Evolutionary conservation across 1,284 basidiomycete genomes (phyloP), one percentile per base, ranked within the genome.

Genomic region (Tremellales sp.): DNA sequence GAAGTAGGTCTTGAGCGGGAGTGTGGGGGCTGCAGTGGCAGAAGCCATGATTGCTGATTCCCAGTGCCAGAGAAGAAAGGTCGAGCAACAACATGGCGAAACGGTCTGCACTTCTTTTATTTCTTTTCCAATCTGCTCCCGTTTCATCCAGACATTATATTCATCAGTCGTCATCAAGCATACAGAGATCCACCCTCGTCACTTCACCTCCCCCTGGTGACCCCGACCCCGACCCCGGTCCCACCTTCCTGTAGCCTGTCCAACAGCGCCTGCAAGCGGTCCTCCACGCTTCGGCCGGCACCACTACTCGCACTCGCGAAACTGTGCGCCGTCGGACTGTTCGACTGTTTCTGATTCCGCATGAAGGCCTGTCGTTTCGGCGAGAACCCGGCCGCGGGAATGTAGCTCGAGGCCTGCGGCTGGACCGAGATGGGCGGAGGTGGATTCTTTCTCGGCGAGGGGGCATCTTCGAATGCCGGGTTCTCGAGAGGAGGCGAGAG

Each of bases 251-350:
- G 53, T 40, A 71, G 46, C 40, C 59, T 51, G 53, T 71, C 67
- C 56, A 71, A 51, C 41, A 71, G 50, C 31, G 63, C 63, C 57
- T 71, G 68, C 28, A 71, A 47, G 18, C 68, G 41, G 41, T 71
- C 67, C 50, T 71, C 67, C 13, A 71, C 66, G 0, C 54, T 51
- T 24, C 45, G 50, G 21, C 46, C 22, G 18, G 22, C 47, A 25
- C 47, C 54, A 16, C 42, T 29, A 10, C 28, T 47, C 18, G 50
- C 53, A 33, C 57, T 61, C 7, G 51, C 42, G 43, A 64, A 67
- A 41, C 61, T 63, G 24, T 50, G 48, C 4, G 60, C 60, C 6
- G 47, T 45, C 2, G 64, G 57, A 45, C 51, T 60, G 26, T 36
- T 26, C 16, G 13, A 28, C 21, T 29, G 21, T 18, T 22, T 24